These are phyloP conservation scores for Purshia tridentata DNA, from an alignment of 306 rosid species.

Conservation along the genomic window DNA sequence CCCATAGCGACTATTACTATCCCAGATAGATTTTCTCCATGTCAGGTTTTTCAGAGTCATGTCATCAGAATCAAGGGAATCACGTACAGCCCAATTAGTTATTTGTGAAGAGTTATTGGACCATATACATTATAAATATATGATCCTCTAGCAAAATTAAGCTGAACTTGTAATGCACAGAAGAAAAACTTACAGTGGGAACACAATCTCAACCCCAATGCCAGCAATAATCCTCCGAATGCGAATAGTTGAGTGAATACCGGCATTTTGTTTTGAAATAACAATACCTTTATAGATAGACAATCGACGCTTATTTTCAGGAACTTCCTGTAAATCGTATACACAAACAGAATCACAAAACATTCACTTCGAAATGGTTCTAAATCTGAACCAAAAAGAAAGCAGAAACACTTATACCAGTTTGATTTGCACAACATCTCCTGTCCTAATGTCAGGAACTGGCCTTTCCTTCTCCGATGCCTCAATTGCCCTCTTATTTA, in stretches of 20 bases:
- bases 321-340: slow-evolving; percentile 70
- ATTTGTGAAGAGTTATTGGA: slow-evolving; percentile 1
- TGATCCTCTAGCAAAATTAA: slow-evolving; percentile 7
- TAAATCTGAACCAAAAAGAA: neutral
- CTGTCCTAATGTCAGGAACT: slow-evolving; percentile 78
- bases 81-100: neutral
- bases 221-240: slow-evolving; percentile 92
- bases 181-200: slow-evolving; percentile 72
- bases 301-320: slow-evolving; percentile 87
- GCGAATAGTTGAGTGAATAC: slow-evolving; percentile 90
- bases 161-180: neutral
- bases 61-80: neutral
- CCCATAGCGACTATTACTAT: neutral
- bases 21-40: neutral
- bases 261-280: slow-evolving; percentile 91
- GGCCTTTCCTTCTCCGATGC: slow-evolving; percentile 72
- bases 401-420: slow-evolving; percentile 48
- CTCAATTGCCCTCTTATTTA: slow-evolving; percentile 79
- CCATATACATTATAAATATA: neutral
- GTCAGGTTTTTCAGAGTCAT: slow-evolving; percentile 1
- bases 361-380: neutral
- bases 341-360: slow-evolving; percentile 27
- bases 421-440: slow-evolving; percentile 85
- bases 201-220: slow-evolving; percentile 87
- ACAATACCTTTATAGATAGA: slow-evolving; percentile 88